Evolutionary conservation across 495 filamentous ascomycete species (phyloP), one percentile per base, ranked within the genome.

Genomic region (Parmelia sp.): DNA sequence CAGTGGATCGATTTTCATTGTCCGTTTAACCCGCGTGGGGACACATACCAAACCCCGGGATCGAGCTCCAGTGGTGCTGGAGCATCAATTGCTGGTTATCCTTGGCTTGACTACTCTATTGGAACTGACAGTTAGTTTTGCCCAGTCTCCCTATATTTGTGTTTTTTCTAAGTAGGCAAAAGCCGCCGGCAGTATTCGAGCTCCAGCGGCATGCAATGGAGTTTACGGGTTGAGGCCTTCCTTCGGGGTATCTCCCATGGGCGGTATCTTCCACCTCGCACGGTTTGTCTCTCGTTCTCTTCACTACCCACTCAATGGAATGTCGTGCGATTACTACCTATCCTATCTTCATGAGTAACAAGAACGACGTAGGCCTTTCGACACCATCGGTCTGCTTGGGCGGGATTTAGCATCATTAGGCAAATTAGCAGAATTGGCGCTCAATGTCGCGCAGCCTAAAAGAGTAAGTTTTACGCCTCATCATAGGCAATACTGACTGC

Each of bases 11-110:
- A 74, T 39, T 73, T 56, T 63, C 75, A 80, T 37, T 63, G 72
- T 7, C 81, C 82, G 0, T 82, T 74, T 66, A 85, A 83, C 71
- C 77, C 79, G 8, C 74, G 82, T 14, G 82, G 76, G 3, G 82
- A 84, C 64, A 74, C 76, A 21, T 84, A 81, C 60, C 76, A 81
- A 60, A 65, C 73, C n/a, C 72, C 80, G 0, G 70, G 69, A 1
- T 73, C 70, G 7, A 79, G 75, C 31, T 78, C 74, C 1, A 72
- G 73, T 1, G 82, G 80, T 0, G 74, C 75, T 11, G 82, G 72
- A 17, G 77, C 79, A 17, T 76, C 77, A 2, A 66, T 80, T 57
- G 77, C 74, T 1, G 64, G 74, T 5, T 85, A 84, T 65, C 71
- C 73, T 2, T 85, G 81, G 81, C 68, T 84, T n/a, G 82, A 85